phyloP scores from a whole-genome alignment of 192 early-diverging fungal species.

The Entomortierella beljakovae region DNA sequence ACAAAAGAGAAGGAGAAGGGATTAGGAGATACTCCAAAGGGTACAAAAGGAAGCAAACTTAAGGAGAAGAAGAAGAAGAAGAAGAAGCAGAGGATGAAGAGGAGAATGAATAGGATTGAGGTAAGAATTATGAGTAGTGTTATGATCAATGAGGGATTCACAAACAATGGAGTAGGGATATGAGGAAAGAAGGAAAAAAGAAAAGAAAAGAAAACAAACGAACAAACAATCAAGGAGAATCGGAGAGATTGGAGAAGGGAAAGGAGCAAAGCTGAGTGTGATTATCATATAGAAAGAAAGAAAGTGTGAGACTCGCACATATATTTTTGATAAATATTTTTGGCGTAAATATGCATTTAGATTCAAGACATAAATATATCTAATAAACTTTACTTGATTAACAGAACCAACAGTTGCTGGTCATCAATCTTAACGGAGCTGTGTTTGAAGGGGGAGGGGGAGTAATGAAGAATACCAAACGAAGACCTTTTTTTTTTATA shows the following conservation, averaged over 20 bases:
- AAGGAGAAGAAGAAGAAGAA: no score
- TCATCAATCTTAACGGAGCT: background rate
- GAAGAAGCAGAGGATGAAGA: no score
- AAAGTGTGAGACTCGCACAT: background rate
- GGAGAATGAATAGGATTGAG: background rate
- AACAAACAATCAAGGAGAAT: background rate
- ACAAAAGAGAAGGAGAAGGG: background rate
- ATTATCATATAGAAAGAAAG: background rate
- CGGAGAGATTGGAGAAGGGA: background rate
- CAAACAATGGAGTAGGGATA: background rate
- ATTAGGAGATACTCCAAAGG: no score
- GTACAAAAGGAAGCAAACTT: no score
- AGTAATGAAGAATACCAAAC: background rate
- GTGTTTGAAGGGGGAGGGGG: constrained; percentile 8
- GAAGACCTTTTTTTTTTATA: background rate
- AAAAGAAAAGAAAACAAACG: background rate
- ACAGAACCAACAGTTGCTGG: background rate
- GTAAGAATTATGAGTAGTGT: no score
- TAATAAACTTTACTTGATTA: background rate
- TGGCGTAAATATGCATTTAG: background rate
- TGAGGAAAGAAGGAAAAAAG: background rate
- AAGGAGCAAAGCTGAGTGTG: background rate
- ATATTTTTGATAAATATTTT: background rate
- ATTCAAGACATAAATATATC: background rate
- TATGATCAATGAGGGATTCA: no score